These are phyloP conservation scores for Chlamydomonas applanata DNA, from an alignment of 139 green algal species.

Conservation along the genomic window DNA sequence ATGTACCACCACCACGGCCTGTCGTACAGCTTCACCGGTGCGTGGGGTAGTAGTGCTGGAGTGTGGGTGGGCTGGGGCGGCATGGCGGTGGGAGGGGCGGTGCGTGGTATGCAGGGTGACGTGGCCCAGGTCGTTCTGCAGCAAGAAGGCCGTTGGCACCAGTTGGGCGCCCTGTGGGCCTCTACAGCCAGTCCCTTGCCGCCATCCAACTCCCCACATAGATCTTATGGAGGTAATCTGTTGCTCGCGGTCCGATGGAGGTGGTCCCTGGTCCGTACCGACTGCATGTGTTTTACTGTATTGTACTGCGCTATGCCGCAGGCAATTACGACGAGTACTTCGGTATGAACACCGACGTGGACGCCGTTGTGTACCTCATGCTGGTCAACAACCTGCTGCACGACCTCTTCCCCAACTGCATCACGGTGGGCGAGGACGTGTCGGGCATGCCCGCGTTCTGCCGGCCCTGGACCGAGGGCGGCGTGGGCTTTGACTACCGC, in stretches of 20 bases:
- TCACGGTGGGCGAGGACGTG: conserved; percentile 80
- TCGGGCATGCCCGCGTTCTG: conserved; percentile 95
- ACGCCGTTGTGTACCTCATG: conserved; percentile 91
- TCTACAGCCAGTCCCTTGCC: too few relatives aligned
- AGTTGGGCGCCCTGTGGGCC: too few relatives aligned
- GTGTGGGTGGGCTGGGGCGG: conserved; percentile 31
- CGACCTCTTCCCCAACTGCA: conserved; percentile 79
- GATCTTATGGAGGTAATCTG: too few relatives aligned
- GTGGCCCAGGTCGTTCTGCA: too few relatives aligned
- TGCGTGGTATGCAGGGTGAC: too few relatives aligned
- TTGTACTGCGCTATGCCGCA: too few relatives aligned
- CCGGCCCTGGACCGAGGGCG: conserved; percentile 84
- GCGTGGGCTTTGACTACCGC: conserved; percentile 96
- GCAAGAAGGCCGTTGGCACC: too few relatives aligned
- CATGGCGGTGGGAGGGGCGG: too few relatives aligned
- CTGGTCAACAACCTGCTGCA: conserved; percentile 93
- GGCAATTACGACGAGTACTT: conserved; percentile 79
- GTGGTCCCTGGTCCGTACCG: too few relatives aligned
- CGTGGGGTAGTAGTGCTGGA: conserved; percentile 55
- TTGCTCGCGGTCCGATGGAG: too few relatives aligned
- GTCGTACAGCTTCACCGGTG: conserved; percentile 86
- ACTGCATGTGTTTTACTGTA: too few relatives aligned
- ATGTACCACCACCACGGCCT: conserved; percentile 99
- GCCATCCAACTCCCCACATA: too few relatives aligned
- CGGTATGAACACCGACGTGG: conserved; percentile 88